Evolutionary conservation across 1,284 basidiomycete genomes (phyloP).

Genomic region (Ceraceosorus guamensis): DNA sequence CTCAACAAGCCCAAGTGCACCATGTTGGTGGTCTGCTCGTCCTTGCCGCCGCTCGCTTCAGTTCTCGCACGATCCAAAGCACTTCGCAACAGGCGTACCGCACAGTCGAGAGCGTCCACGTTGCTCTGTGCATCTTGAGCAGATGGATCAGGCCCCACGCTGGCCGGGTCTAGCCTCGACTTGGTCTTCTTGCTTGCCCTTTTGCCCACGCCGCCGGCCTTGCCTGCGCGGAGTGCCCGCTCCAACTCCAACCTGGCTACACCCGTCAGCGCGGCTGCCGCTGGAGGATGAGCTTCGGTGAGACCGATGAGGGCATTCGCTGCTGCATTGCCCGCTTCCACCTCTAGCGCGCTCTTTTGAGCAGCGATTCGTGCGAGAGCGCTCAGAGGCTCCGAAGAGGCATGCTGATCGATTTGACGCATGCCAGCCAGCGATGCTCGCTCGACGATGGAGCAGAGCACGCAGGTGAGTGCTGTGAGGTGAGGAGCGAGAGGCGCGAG

Average conservation of each 20-base stretch:
- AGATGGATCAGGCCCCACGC: too few species aligned
- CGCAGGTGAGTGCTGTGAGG: not conserved
- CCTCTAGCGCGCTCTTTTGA: not conserved
- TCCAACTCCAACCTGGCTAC: constrained; percentile 2
- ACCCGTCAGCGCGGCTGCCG: constrained; percentile 8
- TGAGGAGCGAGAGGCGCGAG: not conserved
- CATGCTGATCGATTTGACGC: too few species aligned
- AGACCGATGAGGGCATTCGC: constrained; percentile 3
- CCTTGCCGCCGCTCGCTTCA: not conserved
- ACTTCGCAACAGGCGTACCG: too few species aligned
- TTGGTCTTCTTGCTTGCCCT: not conserved
- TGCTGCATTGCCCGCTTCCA: constrained; percentile 1
- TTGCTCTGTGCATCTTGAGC: too few species aligned
- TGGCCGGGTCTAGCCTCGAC: not conserved
- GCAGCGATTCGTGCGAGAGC: not conserved
- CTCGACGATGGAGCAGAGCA: not conserved
- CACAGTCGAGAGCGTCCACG: too few species aligned
- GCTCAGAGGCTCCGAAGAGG: too few species aligned
- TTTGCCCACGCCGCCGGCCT: not conserved
- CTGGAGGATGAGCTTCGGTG: not conserved
- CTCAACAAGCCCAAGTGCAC: not conserved
- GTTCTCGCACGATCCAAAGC: too few species aligned
- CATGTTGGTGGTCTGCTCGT: not conserved
- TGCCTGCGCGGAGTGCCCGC: not conserved
- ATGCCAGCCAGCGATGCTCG: not conserved